Base-by-base conservation (phyloP, 257 asterid species). In the Knoxia roxburghii region DNA sequence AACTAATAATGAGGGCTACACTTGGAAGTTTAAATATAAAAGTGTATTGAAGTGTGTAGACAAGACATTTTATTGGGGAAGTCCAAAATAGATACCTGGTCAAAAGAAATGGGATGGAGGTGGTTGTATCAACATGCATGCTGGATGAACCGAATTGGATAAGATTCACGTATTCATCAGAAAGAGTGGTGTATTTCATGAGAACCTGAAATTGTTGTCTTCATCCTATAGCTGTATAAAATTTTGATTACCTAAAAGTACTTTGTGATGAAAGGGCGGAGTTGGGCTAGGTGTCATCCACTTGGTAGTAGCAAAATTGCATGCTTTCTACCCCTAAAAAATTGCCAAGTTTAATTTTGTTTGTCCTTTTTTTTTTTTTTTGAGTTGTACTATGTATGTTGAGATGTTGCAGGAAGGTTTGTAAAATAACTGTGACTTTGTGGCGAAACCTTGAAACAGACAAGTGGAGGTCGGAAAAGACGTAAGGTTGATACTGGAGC, bases 391-490 rank as follows among this genome's bases (percentile, higher is more conserved):
- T 20, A 12, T 61, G 21, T 37, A 21, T 37, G 20, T 9, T 39
- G 2, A 39, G 29, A 37, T 61, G 14, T 2, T 39, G 49, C n/a
- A 9, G 43, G 29, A 37, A 37, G 26, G 46, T 24, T 45, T 48
- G 14, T 33, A 9, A 37, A 37, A 9, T 49, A 48, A 64, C 21
- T 23, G 58, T 50, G 35, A 2, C 20, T 21, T 50, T 20, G 46
- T 64, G 58, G 66, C 24, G 37, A 32, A 30, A 40, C 60, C 27
- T 33, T 80, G 65, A 81, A 72, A 54, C 88, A 93, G 99, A 84
- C 96, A 14, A 86, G 77, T 68, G 76, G 86, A 51, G 82, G 88
- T 64, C 83, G 89, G 86, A 93, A 86, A 79, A 86, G 94, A 24
- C 88, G 90, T 68, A 93, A 86, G 85, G 75, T 48, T 59, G 96